Evolutionary conservation across 805 yeast species (phyloP).

Genomic region (Zygotorulaspora danielsina): DNA sequence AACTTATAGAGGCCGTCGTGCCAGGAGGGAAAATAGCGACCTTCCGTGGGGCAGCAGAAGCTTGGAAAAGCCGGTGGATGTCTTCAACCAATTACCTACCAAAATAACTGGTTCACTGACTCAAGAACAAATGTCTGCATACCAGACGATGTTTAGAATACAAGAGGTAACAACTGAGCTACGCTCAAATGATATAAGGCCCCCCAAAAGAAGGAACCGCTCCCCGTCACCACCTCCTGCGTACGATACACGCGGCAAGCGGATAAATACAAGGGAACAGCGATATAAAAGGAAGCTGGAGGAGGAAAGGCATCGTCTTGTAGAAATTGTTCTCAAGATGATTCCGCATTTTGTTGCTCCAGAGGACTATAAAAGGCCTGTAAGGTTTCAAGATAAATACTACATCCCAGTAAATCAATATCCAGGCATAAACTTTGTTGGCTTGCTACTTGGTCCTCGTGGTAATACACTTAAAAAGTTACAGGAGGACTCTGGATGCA

Average conservation of each 20-base stretch:
- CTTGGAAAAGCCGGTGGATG: slow-evolving; percentile 2
- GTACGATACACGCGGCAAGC: slow-evolving; percentile 77
- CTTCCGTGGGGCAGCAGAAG: slow-evolving; percentile 10
- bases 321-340: slow-evolving; percentile 66
- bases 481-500: slow-evolving; percentile 84
- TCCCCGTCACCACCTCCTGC: slow-evolving; percentile 92
- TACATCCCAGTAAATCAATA: slow-evolving; percentile 80
- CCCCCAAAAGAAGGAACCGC: slow-evolving; percentile 45
- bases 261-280: slow-evolving; percentile 78
- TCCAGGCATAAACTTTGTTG: slow-evolving; percentile 91
- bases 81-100: slow-evolving; percentile 36
- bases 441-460: slow-evolving; percentile 88
- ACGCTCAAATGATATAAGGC: slow-evolving; percentile 47
- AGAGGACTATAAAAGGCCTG: slow-evolving; percentile 63
- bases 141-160: slow-evolving; percentile 65
- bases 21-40: slow-evolving; percentile 2
- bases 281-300: slow-evolving; percentile 60
- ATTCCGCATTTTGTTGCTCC: slow-evolving; percentile 83
- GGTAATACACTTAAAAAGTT: slow-evolving; percentile 81
- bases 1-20: slow-evolving; percentile 2
- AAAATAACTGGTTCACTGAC: slow-evolving; percentile 48
- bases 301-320: slow-evolving; percentile 71
- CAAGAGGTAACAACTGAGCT: slow-evolving; percentile 71
- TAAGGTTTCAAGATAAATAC: slow-evolving; percentile 72
- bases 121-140: slow-evolving; percentile 74